Evolutionary conservation across 2,329 filamentous ascomycete species (phyloP).

Genomic region (Xylariaceae sp.): DNA sequence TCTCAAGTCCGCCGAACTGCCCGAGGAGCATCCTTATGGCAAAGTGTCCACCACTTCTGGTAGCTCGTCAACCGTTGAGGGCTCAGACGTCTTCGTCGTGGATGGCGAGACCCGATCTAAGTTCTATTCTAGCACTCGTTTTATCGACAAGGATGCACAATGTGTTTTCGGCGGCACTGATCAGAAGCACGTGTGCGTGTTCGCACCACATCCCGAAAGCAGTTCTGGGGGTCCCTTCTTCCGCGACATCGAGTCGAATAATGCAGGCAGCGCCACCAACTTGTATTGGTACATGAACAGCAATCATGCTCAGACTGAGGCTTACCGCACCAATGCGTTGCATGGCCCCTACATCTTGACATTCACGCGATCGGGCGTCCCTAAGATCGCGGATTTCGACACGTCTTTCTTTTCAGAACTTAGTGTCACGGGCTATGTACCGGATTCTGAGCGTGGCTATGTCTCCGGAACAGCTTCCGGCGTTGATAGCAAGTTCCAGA

Average conservation of each 20-base stretch:
- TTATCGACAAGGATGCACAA: slow-evolving; percentile 68
- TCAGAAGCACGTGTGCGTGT: slow-evolving; percentile 61
- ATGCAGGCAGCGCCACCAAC: slow-evolving; percentile 58
- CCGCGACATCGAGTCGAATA: slow-evolving; percentile 68
- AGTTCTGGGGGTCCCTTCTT: slow-evolving; percentile 69
- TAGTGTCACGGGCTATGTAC: slow-evolving; percentile 59
- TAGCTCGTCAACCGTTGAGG: slow-evolving; percentile 57
- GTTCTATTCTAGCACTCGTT: slow-evolving; percentile 70
- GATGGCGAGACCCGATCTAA: slow-evolving; percentile 67
- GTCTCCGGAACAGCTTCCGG: slow-evolving; percentile 65
- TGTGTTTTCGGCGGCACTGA: slow-evolving; percentile 57
- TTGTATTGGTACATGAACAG: slow-evolving; percentile 73
- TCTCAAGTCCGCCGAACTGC: slow-evolving; percentile 53
- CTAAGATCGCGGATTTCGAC: slow-evolving; percentile 50
- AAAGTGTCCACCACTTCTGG: slow-evolving; percentile 58
- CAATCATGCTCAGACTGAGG: slow-evolving; percentile 64
- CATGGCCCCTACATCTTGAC: slow-evolving; percentile 67
- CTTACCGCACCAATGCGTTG: slow-evolving; percentile 59
- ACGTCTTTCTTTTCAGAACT: slow-evolving; percentile 63
- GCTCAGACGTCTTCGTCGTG: slow-evolving; percentile 61
- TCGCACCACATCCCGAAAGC: slow-evolving; percentile 59
- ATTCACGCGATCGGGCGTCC: slow-evolving; percentile 61
- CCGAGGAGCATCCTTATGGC: slow-evolving; percentile 57
- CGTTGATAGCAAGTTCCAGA: slow-evolving; percentile 53
- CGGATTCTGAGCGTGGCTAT: slow-evolving; percentile 57